These are phyloP conservation scores for Steccherinum ochraceum DNA, from an alignment of 768 basidiomycete species.

Conservation along the genomic window DNA sequence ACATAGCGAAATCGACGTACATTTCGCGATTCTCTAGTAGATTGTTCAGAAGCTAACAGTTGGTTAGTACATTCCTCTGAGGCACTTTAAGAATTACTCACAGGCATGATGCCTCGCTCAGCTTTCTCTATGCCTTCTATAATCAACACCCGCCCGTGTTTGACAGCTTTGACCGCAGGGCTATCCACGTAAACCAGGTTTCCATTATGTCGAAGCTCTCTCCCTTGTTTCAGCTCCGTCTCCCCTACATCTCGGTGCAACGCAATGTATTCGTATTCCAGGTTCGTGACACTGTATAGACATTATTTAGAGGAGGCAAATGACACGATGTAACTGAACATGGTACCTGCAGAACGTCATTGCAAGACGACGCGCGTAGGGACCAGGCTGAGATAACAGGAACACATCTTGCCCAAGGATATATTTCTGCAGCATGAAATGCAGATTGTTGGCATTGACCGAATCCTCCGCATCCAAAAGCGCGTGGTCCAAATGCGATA, in stretches of 20 bases:
- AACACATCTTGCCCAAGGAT: constrained; percentile 64
- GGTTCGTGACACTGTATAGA: constrained; percentile 44
- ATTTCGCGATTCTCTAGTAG: constrained; percentile 69
- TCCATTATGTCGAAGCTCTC: constrained; percentile 56
- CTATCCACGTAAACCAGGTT: constrained; percentile 65
- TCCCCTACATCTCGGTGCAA: constrained; percentile 67
- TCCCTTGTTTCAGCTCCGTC: constrained; percentile 65
- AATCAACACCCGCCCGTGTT: constrained; percentile 57
- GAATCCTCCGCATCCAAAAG: constrained; percentile 47
- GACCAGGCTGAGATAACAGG: constrained; percentile 59
- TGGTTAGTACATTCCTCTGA: background rate
- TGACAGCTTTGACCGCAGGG: constrained; percentile 59
- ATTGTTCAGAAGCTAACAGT: constrained; percentile 46
- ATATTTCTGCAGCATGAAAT: constrained; percentile 65
- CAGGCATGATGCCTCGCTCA: constrained; percentile 68
- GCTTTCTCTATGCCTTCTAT: constrained; percentile 69
- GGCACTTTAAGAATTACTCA: constrained; percentile 23
- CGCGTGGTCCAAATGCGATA: constrained; percentile 35
- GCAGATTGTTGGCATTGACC: constrained; percentile 50
- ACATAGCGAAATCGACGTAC: constrained; percentile 23
- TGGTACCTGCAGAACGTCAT: constrained; percentile 55
- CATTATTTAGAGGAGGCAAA: background rate
- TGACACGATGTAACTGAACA: background rate
- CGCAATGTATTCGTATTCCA: constrained; percentile 64
- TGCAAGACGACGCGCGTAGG: constrained; percentile 56